Percentiles rank a stretch among this genome's conserved stretches.
Evolutionary conservation across 441 rosid species (phyloP).

Genomic region (Lepidium campestre): DNA sequence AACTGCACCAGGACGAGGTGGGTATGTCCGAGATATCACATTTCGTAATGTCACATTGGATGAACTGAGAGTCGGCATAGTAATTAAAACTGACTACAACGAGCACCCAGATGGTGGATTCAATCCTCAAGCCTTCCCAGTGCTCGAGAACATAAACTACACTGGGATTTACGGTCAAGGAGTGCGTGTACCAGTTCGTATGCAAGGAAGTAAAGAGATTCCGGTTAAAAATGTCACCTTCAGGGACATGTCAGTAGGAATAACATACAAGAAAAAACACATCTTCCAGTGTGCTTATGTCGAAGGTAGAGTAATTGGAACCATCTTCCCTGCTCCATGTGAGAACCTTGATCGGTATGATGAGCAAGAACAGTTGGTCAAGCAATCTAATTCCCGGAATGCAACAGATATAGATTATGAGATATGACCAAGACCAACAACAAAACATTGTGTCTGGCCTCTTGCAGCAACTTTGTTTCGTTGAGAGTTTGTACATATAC

Average conservation of each 20-base stretch:
- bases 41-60: constrained; percentile 77
- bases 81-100: constrained; percentile 90
- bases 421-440: constrained; percentile 14
- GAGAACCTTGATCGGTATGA: constrained; percentile 84
- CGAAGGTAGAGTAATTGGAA: constrained; percentile 80
- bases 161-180: constrained; percentile 76
- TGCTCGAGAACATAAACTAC: constrained; percentile 63
- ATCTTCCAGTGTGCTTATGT: constrained; percentile 85
- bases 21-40: constrained; percentile 56
- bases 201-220: constrained; percentile 81
- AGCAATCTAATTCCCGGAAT: constrained; percentile 55
- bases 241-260: constrained; percentile 76
- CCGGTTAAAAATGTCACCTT: constrained; percentile 75
- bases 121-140: constrained; percentile 71
- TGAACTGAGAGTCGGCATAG: constrained; percentile 80
- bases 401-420: constrained; percentile 79
- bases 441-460: not conserved
- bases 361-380: constrained; percentile 57
- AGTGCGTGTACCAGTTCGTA: constrained; percentile 89
- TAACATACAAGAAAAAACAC: constrained; percentile 88
- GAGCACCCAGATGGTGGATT: constrained; percentile 85
- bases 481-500: constrained; percentile 18
- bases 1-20: constrained; percentile 95
- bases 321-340: constrained; percentile 84
- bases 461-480: not conserved